Conservation (phyloP, 2,329 filamentous ascomycete genomes). For the Verticillium dahliae region DNA sequence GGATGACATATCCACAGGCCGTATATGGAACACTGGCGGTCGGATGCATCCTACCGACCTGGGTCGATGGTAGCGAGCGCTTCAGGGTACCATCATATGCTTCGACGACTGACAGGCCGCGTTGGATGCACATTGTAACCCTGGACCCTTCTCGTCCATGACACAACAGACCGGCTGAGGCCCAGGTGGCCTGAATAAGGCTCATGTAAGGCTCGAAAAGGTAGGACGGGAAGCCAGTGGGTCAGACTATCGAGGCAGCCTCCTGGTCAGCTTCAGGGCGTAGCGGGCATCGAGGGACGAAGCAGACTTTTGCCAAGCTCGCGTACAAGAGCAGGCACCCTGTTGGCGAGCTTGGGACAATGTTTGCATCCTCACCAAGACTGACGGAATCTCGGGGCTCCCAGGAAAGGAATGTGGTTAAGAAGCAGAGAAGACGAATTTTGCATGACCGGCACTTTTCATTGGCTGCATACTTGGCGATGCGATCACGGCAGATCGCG, state of each 20-base stretch:
- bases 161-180: not conserved
- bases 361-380: not conserved
- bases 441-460: not conserved
- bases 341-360: not conserved
- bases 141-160: not conserved
- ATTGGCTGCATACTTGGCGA: conserved; percentile 1
- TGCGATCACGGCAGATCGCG: conserved; percentile 6
- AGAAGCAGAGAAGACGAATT: not conserved
- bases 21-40: not conserved
- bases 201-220: not conserved
- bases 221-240: not conserved
- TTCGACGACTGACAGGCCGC: too few relatives aligned
- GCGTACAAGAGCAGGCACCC: not conserved
- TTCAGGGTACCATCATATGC: too few relatives aligned
- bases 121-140: too few relatives aligned
- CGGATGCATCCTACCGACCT: not conserved
- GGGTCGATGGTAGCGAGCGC: not conserved
- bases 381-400: conserved; percentile 2
- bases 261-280: not conserved
- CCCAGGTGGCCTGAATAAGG: not conserved
- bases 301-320: not conserved
- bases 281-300: not conserved
- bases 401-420: conserved; percentile 2
- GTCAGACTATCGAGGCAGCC: not conserved
- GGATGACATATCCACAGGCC: not conserved